Percentiles rank a stretch among this genome's conserved stretches.
Evolutionary conservation across 225 moss, liverwort and hornwort genomes (phyloP).

Genomic region (Pleurozium schreberi): DNA sequence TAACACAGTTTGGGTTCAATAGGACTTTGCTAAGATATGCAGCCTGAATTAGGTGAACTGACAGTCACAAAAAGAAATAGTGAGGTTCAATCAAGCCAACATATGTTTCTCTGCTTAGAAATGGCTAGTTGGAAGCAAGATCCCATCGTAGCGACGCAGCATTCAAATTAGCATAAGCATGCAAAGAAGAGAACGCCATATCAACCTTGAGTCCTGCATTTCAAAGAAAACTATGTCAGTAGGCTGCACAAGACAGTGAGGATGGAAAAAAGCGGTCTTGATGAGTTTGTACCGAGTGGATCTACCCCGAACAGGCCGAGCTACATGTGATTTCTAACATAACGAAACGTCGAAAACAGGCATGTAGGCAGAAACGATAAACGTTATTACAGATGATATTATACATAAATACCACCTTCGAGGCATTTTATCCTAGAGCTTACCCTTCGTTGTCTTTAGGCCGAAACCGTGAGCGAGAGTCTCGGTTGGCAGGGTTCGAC

Average conservation of each 20-base stretch:
- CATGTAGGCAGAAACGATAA: background rate
- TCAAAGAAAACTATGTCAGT: constrained; percentile 4
- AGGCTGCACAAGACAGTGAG: background rate
- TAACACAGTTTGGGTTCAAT: background rate
- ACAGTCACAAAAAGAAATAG: background rate
- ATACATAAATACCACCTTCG: background rate
- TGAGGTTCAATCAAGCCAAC: background rate
- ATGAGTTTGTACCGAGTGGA: background rate
- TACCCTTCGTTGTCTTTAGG: constrained; percentile 76
- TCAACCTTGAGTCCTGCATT: constrained; percentile 56
- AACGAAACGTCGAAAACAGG: background rate
- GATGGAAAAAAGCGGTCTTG: background rate
- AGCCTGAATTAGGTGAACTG: background rate
- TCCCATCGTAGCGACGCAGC: background rate
- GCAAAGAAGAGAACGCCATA: constrained; percentile 7
- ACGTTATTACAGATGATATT: background rate
- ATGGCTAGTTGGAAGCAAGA: background rate
- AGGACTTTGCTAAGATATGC: background rate
- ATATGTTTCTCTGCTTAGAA: background rate
- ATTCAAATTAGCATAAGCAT: background rate
- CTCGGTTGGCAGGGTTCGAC: constrained; percentile 45
- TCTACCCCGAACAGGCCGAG: background rate
- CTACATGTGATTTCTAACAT: background rate
- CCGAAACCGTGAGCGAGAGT: constrained; percentile 71
- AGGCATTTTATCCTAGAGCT: background rate